A percentile compares a stretch with the other conserved stretches of the same genome.
Conservation (phyloP, 2,329 filamentous ascomycete genomes). For the Lachnellula willkommii region DNA sequence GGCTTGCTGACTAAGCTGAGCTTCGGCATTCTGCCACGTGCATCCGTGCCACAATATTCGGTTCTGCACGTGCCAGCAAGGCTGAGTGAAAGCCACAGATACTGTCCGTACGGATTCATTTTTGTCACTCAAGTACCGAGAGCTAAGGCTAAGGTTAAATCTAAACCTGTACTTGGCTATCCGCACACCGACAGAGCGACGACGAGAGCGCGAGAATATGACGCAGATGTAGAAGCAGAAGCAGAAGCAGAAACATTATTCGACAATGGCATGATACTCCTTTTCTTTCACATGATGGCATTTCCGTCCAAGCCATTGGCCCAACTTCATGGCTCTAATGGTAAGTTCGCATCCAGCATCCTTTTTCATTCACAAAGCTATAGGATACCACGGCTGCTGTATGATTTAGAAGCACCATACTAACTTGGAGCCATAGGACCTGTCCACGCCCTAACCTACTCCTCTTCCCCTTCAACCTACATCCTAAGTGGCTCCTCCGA, state of each 20-base stretch:
- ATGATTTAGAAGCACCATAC: background rate
- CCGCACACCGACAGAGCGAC: no score
- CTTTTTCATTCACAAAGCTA: background rate
- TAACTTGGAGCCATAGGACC: conserved; percentile 45
- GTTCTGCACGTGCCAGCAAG: no score
- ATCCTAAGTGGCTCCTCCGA: conserved; percentile 83
- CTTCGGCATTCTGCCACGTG: no score
- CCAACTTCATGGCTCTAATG: conserved; percentile 54
- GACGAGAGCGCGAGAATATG: no score
- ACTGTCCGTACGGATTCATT: no score
- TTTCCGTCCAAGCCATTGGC: conserved; percentile 45
- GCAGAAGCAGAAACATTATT: background rate
- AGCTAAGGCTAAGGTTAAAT: no score
- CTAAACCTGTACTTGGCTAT: no score
- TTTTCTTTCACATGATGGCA: conserved; percentile 29
- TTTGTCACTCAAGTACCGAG: no score
- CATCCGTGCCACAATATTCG: no score
- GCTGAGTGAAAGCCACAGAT: no score
- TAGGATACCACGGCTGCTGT: background rate
- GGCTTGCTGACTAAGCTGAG: no score
- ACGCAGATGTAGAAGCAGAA: background rate
- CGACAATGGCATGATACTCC: background rate
- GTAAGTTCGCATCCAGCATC: conserved; percentile 35
- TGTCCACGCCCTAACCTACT: conserved; percentile 68
- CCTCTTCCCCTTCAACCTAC: conserved; percentile 66